Conservation (phyloP, 1,139 yeast genomes). For the Candida tunisiensis region DNA sequence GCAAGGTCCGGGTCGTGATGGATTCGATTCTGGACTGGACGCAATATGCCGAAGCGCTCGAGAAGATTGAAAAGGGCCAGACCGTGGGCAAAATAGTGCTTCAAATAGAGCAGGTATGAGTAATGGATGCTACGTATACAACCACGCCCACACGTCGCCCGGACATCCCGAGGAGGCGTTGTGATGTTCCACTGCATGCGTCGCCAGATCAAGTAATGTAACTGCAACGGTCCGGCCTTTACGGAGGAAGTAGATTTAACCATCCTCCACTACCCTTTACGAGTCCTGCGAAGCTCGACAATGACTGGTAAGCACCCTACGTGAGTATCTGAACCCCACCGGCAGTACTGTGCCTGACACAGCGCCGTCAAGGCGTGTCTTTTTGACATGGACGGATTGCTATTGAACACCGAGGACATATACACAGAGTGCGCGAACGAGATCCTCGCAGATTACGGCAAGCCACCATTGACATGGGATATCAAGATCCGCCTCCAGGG, state of each 20-base stretch:
- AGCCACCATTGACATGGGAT: constrained; percentile 79
- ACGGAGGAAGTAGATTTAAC: too few species aligned
- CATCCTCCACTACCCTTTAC: too few species aligned
- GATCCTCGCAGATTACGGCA: constrained; percentile 47
- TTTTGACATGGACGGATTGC: constrained; percentile 91
- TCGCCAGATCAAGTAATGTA: too few species aligned
- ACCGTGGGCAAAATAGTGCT: constrained; percentile 46
- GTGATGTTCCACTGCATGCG: too few species aligned
- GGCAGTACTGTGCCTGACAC: too few species aligned
- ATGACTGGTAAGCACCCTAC: too few species aligned
- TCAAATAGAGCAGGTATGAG: not conserved
- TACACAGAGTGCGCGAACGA: constrained; percentile 65
- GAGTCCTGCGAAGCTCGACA: too few species aligned
- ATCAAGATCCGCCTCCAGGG: constrained; percentile 79
- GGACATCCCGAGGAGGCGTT: too few species aligned
- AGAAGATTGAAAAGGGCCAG: constrained; percentile 26
- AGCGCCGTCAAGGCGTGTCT: constrained; percentile 81
- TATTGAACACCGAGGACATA: constrained; percentile 79
- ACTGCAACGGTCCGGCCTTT: too few species aligned
- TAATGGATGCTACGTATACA: too few species aligned
- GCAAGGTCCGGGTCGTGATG: constrained; percentile 26
- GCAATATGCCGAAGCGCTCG: constrained; percentile 31
- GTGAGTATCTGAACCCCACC: too few species aligned
- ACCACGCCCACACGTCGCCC: too few species aligned
- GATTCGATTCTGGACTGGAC: constrained; percentile 36